phyloP scores from a whole-genome alignment of 176 grass and related monocot species.

The Tuctoria greenei region DNA sequence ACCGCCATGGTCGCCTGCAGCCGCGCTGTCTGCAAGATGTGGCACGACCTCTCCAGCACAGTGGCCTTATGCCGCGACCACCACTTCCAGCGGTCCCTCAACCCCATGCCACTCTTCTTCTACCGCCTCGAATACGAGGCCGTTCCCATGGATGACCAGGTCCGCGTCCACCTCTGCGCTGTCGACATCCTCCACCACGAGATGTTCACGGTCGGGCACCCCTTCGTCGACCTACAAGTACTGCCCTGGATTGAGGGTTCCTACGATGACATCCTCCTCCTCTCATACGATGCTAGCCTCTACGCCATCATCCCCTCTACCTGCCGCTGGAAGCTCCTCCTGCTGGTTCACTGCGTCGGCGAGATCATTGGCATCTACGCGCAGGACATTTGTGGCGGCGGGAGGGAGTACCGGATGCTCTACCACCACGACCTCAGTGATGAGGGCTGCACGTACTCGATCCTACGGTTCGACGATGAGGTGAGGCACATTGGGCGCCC shows the following conservation, averaged over 20 bases:
- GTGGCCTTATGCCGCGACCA: background rate
- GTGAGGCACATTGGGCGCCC: background rate
- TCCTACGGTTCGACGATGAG: background rate
- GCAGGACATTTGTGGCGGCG: too few species aligned
- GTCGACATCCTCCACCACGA: background rate
- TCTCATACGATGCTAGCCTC: background rate
- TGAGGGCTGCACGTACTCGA: background rate
- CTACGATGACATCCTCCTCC: conserved; percentile 25
- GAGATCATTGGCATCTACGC: conserved; percentile 16
- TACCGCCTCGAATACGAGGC: background rate
- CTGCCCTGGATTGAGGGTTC: conserved; percentile 8
- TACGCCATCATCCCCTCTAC: conserved; percentile 34
- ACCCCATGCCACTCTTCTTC: conserved; percentile 26
- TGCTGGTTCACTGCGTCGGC: background rate
- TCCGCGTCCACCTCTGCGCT: conserved; percentile 11
- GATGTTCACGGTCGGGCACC: background rate
- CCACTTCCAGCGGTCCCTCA: background rate
- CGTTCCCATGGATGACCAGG: background rate
- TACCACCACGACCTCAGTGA: background rate
- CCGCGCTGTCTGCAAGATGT: background rate
- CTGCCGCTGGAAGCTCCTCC: conserved; percentile 9
- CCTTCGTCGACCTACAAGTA: background rate
- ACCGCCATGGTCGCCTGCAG: background rate
- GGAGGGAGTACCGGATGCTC: conserved; percentile 6
- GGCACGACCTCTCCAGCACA: background rate